Evolutionary conservation across 139 green algal species (phyloP), one percentile per base, ranked within the genome.

Genomic region (Edaphochlamys debaryana): DNA sequence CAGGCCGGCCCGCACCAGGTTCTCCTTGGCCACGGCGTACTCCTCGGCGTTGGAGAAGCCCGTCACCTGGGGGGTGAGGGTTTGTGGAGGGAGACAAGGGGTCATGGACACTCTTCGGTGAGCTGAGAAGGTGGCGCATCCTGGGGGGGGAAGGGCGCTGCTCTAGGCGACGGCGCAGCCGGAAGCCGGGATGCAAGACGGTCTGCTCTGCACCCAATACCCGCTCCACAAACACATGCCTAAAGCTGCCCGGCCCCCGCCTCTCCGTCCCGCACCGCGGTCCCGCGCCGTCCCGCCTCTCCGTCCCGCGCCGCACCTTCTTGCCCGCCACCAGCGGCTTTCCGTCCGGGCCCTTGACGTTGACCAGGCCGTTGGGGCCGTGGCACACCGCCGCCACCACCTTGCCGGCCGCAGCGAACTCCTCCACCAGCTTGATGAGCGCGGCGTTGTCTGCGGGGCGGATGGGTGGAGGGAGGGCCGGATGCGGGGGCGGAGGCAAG

Each of bases 331-430:
- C 50, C 67, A 92, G 68, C 4, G 88, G 79, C 79, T 82, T 45
- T 13, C 88, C 85, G 62, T 88, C 78, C 41, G 52, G 32, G 13
- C 67, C 80, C 58, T 85, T 89, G 48, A 82, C 86, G 73, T 66
- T 69, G 23, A 89, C 67, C 34, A 92, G 86, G n/a, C 82, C 88
- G 36, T 66, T 79, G 54, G 86, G 82, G 11, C 88, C 88, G 79
- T 92, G 88, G 82, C 88, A 92, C 58, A 90, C 85, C 25, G 86
- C 82, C 32, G 64, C n/a, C 27, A 92, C 56, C 3, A 90, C 27
- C 82, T 90, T 90, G 80, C 73, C 72, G n/a, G 48, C 70, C 42
- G 56, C 83, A 23, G 69, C 63, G 37, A 79, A 45, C 17, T 74
- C 17, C 32, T 40, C 36, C 64, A 89, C n/a, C 22, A 67, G 69